Base-by-base conservation (phyloP, 2,329 filamentous ascomycete species). In the Orbilia javanica region DNA sequence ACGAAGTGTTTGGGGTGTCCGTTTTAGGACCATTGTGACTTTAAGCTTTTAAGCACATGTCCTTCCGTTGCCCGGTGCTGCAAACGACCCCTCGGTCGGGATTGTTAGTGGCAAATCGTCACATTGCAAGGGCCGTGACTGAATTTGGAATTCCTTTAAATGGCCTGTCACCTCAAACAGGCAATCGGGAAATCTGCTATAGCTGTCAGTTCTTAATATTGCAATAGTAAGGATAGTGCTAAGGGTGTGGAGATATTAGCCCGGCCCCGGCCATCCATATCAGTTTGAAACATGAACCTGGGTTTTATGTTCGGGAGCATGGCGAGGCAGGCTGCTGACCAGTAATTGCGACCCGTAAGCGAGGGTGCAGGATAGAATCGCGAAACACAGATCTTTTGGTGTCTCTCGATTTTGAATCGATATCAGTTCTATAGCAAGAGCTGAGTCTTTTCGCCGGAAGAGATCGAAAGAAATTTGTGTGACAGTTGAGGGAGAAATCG, bases 141-240 rank as follows among this genome's bases (percentile, higher is more conserved):
- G 67, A 67, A 78, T 78, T 78, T 78, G 74, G 74, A 78, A 78
- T 78, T 72, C 52, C 48, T 13, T 18, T 27, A 53, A 70, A 68
- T 63, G 52, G 63, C 69, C 63, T 67, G 62, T 68, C 70, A 63
- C 67, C 74, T 63, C 31, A 72, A 72, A 72, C 44, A 71, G 67
- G 67, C 60, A 68, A 72, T 78, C 74, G 74, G 53, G 48, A 53
- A 72, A 72, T 78, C 52, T 72, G 74, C 62, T 78, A 78, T 72
- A 78, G 74, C 74, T 72, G 67, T 78, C 74, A 78, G 65, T 53
- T 60, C 74, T 72, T 53, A 71, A 78, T 71, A 65, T 60, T 72
- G 70, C 66, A 60, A 71, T 71, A 67, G 66, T 50, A 60, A n/a
- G 66, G 48, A 50, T 57, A 42, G 48, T 66, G 66, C 50, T 48